Percentiles rank a stretch among this genome's conserved stretches.
These are phyloP conservation scores for Lindgomyces ingoldianus DNA, from an alignment of 495 filamentous ascomycete genomes.

Conservation along the genomic window DNA sequence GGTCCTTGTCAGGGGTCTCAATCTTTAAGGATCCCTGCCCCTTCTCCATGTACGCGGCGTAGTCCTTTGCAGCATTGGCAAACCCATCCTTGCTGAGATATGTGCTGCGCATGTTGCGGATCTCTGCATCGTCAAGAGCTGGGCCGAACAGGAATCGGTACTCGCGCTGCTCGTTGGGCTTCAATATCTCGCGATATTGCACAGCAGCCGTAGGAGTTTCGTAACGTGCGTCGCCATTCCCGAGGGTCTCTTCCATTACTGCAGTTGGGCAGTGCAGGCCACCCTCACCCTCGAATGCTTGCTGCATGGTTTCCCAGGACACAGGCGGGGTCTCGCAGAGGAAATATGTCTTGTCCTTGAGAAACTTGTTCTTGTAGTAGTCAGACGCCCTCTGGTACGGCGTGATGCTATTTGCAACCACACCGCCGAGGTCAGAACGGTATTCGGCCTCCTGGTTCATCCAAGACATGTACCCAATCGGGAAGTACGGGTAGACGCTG, in stretches of 20 bases:
- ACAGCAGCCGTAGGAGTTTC: constrained; percentile 57
- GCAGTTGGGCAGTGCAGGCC: constrained; percentile 55
- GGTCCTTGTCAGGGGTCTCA: constrained; percentile 56
- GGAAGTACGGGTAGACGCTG: constrained; percentile 58
- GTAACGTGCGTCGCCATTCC: constrained; percentile 53
- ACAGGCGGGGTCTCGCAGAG: constrained; percentile 54
- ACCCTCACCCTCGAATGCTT: constrained; percentile 58
- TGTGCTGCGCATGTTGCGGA: constrained; percentile 49
- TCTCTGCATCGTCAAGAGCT: constrained; percentile 54
- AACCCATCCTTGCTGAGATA: constrained; percentile 57
- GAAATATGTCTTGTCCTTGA: constrained; percentile 62
- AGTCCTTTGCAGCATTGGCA: constrained; percentile 47
- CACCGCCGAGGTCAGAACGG: constrained; percentile 49
- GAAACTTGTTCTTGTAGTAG: constrained; percentile 58
- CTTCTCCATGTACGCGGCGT: constrained; percentile 52
- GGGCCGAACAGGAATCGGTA: constrained; percentile 60
- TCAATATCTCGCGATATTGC: constrained; percentile 53
- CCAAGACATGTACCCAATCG: constrained; percentile 62
- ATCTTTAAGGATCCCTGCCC: constrained; percentile 55
- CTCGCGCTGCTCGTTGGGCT: constrained; percentile 45
- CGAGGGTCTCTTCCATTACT: constrained; percentile 45
- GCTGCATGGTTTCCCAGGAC: constrained; percentile 55
- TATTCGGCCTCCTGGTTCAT: constrained; percentile 61
- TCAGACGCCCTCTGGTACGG: constrained; percentile 59
- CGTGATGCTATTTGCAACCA: constrained; percentile 54